Percentiles rank a stretch among this genome's conserved stretches.
Conservation (phyloP, 2,329 filamentous ascomycete species). For the Thielaviopsis euricoi region DNA sequence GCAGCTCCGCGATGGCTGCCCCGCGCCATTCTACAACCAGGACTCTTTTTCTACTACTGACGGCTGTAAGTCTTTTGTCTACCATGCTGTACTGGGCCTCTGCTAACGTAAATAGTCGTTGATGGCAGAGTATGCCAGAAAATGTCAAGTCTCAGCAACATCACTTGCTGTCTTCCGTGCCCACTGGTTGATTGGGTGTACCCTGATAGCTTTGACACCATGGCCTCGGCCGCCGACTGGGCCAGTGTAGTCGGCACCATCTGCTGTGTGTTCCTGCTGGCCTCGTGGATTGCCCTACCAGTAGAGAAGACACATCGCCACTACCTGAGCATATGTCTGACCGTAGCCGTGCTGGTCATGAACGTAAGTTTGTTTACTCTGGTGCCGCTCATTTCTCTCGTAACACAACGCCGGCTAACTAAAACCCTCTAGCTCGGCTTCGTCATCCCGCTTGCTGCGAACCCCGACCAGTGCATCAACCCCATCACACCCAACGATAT, state of each 20-base stretch:
- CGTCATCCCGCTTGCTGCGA: conserved; percentile 66
- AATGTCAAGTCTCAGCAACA: conserved; percentile 22
- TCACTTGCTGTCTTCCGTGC: conserved; percentile 77
- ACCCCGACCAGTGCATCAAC: conserved; percentile 72
- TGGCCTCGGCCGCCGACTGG: conserved; percentile 61
- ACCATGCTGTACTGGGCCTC: conserved; percentile 11
- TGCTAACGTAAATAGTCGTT: conserved; percentile 29
- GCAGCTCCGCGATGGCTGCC: conserved; percentile 10
- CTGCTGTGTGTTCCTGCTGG: conserved; percentile 56
- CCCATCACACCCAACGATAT: conserved; percentile 88
- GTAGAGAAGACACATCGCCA: conserved; percentile 82
- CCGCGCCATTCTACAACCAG: conserved; percentile 11
- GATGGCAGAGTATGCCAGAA: conserved; percentile 37
- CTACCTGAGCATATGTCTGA: conserved; percentile 80
- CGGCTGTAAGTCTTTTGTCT: conserved; percentile 10
- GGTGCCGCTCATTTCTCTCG: neutral
- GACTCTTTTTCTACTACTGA: conserved; percentile 8
- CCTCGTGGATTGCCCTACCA: conserved; percentile 67
- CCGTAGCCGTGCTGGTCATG: conserved; percentile 59
- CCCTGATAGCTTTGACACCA: conserved; percentile 37
- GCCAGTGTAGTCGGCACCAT: conserved; percentile 59
- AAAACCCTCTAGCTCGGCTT: conserved; percentile 65
- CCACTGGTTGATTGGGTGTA: conserved; percentile 67
- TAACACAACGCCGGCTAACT: conserved; percentile 1
- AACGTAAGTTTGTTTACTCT: conserved; percentile 39